A percentile compares a stretch with the other conserved stretches of the same genome.
These are phyloP conservation scores for Haberlea rhodopensis DNA, from an alignment of 257 asterid species.

Conservation along the genomic window DNA sequence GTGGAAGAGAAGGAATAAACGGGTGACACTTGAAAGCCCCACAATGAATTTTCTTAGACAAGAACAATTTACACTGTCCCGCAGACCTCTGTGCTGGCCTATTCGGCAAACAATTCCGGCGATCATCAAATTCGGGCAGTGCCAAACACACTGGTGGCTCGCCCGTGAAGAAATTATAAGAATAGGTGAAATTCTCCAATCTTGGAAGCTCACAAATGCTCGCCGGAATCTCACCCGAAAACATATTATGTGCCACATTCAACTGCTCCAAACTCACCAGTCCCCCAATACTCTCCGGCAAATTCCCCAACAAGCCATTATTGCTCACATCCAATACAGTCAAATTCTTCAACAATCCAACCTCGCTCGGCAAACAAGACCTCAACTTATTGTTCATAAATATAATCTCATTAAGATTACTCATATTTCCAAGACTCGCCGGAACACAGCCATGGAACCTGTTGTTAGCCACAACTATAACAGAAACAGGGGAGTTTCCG, in stretches of 20 bases:
- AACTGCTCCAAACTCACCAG: constrained; percentile 76
- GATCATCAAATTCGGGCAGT: constrained; percentile 54
- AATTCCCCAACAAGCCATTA: constrained; percentile 58
- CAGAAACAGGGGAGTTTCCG: constrained; percentile 90
- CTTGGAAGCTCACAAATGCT: constrained; percentile 62
- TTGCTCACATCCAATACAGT: constrained; percentile 69
- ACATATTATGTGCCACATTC: constrained; percentile 67
- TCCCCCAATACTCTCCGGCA: constrained; percentile 64
- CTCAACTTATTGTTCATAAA: constrained; percentile 65
- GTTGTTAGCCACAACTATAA: constrained; percentile 71
- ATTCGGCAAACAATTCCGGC: constrained; percentile 59
- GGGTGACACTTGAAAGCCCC: constrained; percentile 68
- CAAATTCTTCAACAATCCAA: constrained; percentile 64
- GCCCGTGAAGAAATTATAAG: constrained; percentile 73
- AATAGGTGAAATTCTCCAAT: constrained; percentile 61
- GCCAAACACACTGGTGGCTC: constrained; percentile 72
- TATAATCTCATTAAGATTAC: constrained; percentile 61
- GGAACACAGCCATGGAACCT: constrained; percentile 83
- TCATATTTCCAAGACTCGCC: constrained; percentile 76
- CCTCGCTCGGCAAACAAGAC: constrained; percentile 77
- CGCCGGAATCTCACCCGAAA: constrained; percentile 59
- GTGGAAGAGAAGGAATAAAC: constrained; percentile 60
- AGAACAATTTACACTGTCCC: constrained; percentile 51
- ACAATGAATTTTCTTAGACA: constrained; percentile 63
- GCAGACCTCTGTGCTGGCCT: constrained; percentile 63